A percentile compares a stretch with the other conserved stretches of the same genome.
Evolutionary conservation across 108 stramenopile genomes (phyloP).

Genomic region (Skeletonema marinoi): DNA sequence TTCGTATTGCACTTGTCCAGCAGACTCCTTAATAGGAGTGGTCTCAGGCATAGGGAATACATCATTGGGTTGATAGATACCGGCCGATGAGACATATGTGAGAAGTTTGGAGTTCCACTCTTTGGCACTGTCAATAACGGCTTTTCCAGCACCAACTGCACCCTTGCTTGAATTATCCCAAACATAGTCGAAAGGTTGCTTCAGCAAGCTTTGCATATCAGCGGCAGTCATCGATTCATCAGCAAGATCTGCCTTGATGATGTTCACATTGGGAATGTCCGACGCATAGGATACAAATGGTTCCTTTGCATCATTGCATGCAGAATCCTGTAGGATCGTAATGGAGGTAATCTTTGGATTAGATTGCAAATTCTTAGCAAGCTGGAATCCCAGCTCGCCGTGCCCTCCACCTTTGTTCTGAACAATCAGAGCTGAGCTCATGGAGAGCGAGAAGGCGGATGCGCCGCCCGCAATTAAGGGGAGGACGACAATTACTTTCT

Average conservation of each 20-base stretch:
- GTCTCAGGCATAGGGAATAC: slow-evolving; percentile 84
- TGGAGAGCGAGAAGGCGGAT: slow-evolving; percentile 52
- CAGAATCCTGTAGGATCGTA: slow-evolving; percentile 85
- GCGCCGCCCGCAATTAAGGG: slow-evolving; percentile 15
- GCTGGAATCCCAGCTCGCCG: slow-evolving; percentile 83
- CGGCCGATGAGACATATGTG: slow-evolving; percentile 77
- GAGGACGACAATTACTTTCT: slow-evolving; percentile 17
- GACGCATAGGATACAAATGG: slow-evolving; percentile 77
- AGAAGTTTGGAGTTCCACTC: slow-evolving; percentile 75
- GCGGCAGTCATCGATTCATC: slow-evolving; percentile 75
- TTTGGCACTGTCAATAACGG: slow-evolving; percentile 68
- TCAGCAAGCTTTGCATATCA: slow-evolving; percentile 54
- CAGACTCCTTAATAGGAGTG: slow-evolving; percentile 75
- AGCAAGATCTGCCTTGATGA: slow-evolving; percentile 69
- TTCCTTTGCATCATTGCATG: slow-evolving; percentile 70
- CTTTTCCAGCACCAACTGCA: slow-evolving; percentile 69
- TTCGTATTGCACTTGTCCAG: slow-evolving; percentile 74
- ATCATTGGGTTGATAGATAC: slow-evolving; percentile 74
- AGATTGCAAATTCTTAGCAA: slow-evolving; percentile 65
- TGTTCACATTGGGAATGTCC: slow-evolving; percentile 73
- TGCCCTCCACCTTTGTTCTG: slow-evolving; percentile 91
- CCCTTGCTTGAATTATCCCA: slow-evolving; percentile 87
- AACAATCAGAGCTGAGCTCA: slow-evolving; percentile 80
- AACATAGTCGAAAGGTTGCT: slow-evolving; percentile 71
- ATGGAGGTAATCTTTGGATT: slow-evolving; percentile 76